Evolutionary conservation across 75 land plant genomes (phyloP), one percentile per base, ranked within the genome.

Genomic region (Larix kaempferi): DNA sequence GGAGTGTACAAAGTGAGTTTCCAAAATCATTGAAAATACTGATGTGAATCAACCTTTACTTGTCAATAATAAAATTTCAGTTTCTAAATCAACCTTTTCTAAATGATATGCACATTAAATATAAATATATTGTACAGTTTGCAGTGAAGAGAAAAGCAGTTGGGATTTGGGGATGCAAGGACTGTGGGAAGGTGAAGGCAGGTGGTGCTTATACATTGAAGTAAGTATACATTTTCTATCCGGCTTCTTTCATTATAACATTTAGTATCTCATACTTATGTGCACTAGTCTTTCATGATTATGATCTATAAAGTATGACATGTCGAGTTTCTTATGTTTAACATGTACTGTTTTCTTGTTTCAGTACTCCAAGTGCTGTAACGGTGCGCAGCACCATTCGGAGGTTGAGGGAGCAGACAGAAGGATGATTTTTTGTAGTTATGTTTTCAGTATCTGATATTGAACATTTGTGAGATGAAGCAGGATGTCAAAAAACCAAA

Each of bases 131-230:
- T 35, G 10, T 82, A 13, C 89, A 93, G 95, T 93, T 80, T 79
- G 89, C 93, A 22, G 93, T 93, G 84, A 93, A 91, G 85, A 91
- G 93, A 83, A 89, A 93, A 76, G 93, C 95, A 65, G 95, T 91
- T 6, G 95, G 93, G 25, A 93, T 93, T 37, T 93, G 95, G 95
- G 85, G 85, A 33, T 93, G 93, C 83, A 93, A 93, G 77, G 93
- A 91, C 56, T 93, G 95, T 83, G 93, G 93, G 54, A 93, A 93
- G 41, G 89, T 91, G 14, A 93, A 93, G 80, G 93, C 95, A 49
- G 93, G 95, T 14, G 95, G 93, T 78, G 93, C 93, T 2, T 91
- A 93, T 82, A 93, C 95, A 2, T 59, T 93, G 71, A 93, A 93
- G 93, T 92, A 80, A 92, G 85, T 35, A 21, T 26, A 19, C 23